Evolutionary conservation across 1,139 yeast species (phyloP), one percentile per base, ranked within the genome.

Genomic region (Sugiyamaella pinicola): DNA sequence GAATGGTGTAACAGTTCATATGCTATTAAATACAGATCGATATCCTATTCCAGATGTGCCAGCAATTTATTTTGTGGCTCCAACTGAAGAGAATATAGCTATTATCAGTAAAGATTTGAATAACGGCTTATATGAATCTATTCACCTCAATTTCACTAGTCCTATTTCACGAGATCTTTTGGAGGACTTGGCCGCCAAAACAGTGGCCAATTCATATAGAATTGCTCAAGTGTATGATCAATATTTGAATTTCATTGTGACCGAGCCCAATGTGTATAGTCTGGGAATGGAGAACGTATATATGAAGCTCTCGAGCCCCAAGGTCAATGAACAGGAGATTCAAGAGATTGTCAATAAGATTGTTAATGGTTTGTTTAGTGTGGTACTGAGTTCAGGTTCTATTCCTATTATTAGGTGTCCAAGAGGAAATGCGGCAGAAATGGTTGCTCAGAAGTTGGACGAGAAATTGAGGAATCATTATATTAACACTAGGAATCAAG

Each of bases 201-300:
- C 93, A 2, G 83, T 96, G 7, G 64, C 79, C 38, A 78, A 85
- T 3, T 79, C 93, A 1, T 75, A 75, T 57, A 81, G 82, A 63
- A 85, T 93, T 57, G 81, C 85, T 59, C 98, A 91, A 68, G 95
- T 93, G 6, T 93, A 76, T 70, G 99, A 93, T 69, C 99, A 93
- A 69, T 93, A 90, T 69, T 74, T 93, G 58, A 93, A 91, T 69
- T 93, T 89, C 66, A 77, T 89, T 8, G 98, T 91, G 28, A 87
- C 97, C 1, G 99, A 93, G 68, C 95, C 96, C 18, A 87, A 89
- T 64, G 76, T 93, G 47, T 93, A 90, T 68, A 85, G 95, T 24
- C 74, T 95, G 54, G 95, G 90, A 54, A 67, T 85, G 58, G 77
- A 80, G 1, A 71, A 79, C 26, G 82, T 87, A 8, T 93, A 88